Evolutionary conservation across 2,329 filamentous ascomycete species (phyloP), one percentile per base, ranked within the genome.

Genomic region (Annulohypoxylon truncatum): DNA sequence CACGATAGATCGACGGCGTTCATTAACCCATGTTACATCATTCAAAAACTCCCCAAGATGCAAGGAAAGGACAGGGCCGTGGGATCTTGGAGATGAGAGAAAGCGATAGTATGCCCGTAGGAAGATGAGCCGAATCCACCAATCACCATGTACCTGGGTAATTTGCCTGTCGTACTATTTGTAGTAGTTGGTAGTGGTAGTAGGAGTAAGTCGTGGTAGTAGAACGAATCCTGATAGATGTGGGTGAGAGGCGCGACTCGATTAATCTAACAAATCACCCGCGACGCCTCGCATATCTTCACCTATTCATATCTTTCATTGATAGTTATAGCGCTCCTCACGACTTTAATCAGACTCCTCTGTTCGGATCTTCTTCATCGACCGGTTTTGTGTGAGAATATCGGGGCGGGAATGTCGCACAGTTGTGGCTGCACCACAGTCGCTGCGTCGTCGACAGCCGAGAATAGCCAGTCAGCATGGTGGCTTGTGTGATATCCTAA

Each of bases 21-120:
- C 48, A 47, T 24, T 38, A 60, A 60, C 31, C 47, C 56, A 51
- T 60, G 48, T 42, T 60, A 53, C 13, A 24, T 9, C 28, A 46
- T 15, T 47, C 35, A 24, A 38, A 38, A 47, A 28, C 28, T 5
- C 28, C 28, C 48, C 18, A 51, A 33, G 22, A 29, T 15, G 24
- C 40, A 54, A 40, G 48, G 47, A 60, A 60, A 33, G 29, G 48
- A 15, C 29, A 61, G 40, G 40, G 40, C 35, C 6, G 35, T 31
- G 28, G n/a, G 44, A 48, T 28, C 44, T 48, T 48, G 24, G 24
- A 48, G 44, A 29, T 29, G 22, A 26, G 44, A 28, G 24, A 29
- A 48, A 48, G 24, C 44, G 44, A 48, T n/a, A 28, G 22, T 28
- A 26, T 46, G 15, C 28, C 42, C 40, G 18, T 31, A 48, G 7